Evolutionary conservation across 371 early-diverging fungal species (phyloP), one percentile per base, ranked within the genome.

Genomic region (Circinella umbellata): DNA sequence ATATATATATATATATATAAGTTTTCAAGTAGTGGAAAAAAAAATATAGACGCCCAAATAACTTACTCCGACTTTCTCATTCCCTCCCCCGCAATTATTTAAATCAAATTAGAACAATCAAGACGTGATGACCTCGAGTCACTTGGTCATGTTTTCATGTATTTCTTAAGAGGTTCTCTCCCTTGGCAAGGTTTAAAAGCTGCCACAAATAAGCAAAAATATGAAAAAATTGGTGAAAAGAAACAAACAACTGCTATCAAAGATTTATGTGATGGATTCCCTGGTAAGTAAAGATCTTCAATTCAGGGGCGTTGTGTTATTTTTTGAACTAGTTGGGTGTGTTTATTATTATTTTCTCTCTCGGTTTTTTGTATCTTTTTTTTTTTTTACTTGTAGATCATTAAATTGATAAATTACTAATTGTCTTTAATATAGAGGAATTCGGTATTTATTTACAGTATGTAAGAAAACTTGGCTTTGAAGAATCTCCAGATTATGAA

Each of bases 161-260:
- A 98, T 85, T 96, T 99, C 73, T 75, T 95, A 51, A 90, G 95
- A 65, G 98, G 98, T 37, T 88, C 89, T 38, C 80, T 99, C 46
- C 99, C 99, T 6, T 99, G 99, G 99, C 97, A 98, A 77, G 95
- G 95, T 13, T 80, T 98, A 34, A 95, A 95, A 81, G 98, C 96
- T 2, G 93, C 93, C 20, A 95, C 93, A 55, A 97, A 97, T 83
- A 91, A 93, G 78, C 96, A 97, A 84, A 98, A 98, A 81, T 98
- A 96, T 78, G 94, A 96, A 69, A 93, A 91, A 75, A 98, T 99
- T 79, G 92, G 94, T 39, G 94, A 97, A 73, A 93, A 91, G 81
- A 99, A 99, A 80, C 93, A 94, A 76, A 83, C 86, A 6, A 92
- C 92, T 1, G 73, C 82, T 15, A 84, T 95, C 67, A 90, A 89